A percentile compares a stretch with the other conserved stretches of the same genome.
Conservation (phyloP, 306 rosid genomes). For the Pyrus pyrifolia region DNA sequence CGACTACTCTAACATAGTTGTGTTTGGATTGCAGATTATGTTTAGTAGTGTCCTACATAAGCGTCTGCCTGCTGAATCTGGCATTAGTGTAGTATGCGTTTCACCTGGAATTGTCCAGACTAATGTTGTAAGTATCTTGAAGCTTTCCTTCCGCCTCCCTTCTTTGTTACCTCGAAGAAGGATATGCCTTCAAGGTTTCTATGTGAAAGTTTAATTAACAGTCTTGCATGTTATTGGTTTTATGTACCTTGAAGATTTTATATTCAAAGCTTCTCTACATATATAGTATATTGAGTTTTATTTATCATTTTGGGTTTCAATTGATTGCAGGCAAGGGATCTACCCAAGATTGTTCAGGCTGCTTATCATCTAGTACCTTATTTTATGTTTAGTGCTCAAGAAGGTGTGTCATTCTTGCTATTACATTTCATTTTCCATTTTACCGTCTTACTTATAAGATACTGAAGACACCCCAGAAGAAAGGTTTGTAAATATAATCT, state of each 20-base stretch:
- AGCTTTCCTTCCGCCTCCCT: neutral
- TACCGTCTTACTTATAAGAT: neutral
- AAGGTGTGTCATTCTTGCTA: conserved; percentile 47
- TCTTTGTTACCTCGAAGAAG: neutral
- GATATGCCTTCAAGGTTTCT: neutral
- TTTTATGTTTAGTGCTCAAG: conserved; percentile 87
- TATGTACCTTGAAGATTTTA: neutral
- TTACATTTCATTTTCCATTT: neutral
- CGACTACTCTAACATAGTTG: neutral
- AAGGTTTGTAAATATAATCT: neutral
- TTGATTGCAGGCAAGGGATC: conserved; percentile 81
- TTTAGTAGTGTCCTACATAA: conserved; percentile 82
- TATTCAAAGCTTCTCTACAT: neutral
- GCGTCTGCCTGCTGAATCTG: conserved; percentile 81
- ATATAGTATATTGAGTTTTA: neutral
- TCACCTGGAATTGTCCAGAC: conserved; percentile 97
- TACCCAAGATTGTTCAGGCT: conserved; percentile 73
- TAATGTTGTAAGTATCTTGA: conserved; percentile 71
- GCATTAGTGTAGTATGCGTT: conserved; percentile 65
- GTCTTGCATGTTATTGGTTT: neutral
- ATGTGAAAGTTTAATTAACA: neutral
- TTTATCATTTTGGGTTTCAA: conserved; percentile 13
- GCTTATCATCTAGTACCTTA: conserved; percentile 81
- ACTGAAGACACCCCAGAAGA: neutral
- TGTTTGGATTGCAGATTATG: conserved; percentile 64